Conservation (phyloP, 2,329 filamentous ascomycete genomes). For the Colletotrichum filicis region DNA sequence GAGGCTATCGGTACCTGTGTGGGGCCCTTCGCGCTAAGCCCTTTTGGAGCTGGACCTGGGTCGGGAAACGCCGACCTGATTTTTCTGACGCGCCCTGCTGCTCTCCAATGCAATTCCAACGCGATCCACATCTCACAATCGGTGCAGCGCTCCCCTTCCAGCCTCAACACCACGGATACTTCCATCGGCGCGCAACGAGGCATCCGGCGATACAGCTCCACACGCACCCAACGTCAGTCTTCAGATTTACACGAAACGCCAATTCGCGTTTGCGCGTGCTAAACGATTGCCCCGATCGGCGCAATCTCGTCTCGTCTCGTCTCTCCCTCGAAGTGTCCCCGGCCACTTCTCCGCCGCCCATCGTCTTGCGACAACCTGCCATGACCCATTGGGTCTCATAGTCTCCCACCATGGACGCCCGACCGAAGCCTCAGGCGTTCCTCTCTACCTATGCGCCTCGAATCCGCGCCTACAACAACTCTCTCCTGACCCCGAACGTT, state of each 20-base stretch:
- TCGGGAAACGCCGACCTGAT: slow-evolving; percentile 32
- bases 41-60: slow-evolving; percentile 2
- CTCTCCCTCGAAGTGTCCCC: slow-evolving; percentile 13
- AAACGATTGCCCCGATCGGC: neutral
- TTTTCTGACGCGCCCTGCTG: slow-evolving; percentile 35
- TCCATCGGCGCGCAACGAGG: slow-evolving; percentile 15
- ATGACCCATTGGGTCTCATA: slow-evolving; percentile 34
- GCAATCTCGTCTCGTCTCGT: neutral
- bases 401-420: slow-evolving; percentile 55
- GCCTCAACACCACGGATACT: neutral
- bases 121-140: slow-evolving; percentile 33
- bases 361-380: slow-evolving; percentile 32
- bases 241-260: neutral
- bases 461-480: slow-evolving; percentile 90
- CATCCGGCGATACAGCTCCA: neutral
- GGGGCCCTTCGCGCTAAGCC: neutral
- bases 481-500: slow-evolving; percentile 86
- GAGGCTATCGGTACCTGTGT: neutral
- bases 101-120: slow-evolving; percentile 32
- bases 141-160: slow-evolving; percentile 18
- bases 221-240: neutral
- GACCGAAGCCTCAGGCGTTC: slow-evolving; percentile 80
- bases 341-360: neutral
- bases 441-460: slow-evolving; percentile 92
- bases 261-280: slow-evolving; percentile 13